Evolutionary conservation across 1,139 yeast species (phyloP), one percentile per base, ranked within the genome.

Genomic region (Scheffersomyces lignicola): DNA sequence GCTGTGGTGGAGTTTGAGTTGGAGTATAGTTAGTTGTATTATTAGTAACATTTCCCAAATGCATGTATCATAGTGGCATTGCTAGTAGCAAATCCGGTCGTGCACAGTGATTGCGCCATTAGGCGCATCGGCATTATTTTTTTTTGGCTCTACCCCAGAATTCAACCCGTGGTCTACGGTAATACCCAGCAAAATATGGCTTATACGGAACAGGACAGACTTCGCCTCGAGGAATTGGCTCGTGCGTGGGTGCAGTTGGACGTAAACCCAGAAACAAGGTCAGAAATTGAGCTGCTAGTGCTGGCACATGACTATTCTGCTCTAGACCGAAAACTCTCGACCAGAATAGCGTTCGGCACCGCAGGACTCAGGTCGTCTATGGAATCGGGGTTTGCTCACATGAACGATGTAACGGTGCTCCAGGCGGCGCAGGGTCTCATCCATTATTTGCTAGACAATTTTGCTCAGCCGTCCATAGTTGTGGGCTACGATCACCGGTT

Each of bases 351-450:
- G n/a, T 89, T 89, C 59, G 97, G 97, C 0, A 89, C 97, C 0
- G 96, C 97, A 2, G 97, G 97, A 0, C 71, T 92, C 35, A 65
- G 98, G 21, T 79, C 95, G 3, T 67, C 73, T 18, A 89, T 92
- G 96, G 89, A 81, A 44, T 88, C 96, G 0, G 97, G 97, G 0
- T 90, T 85, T 55, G 76, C 80, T 34, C 76, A 89, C 47, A 85
- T 92, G 94, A 92, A 92, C 56, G 86, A 84, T 44, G 83, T 92
- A 9, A 89, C 97, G 0, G 85, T 92, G 1, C 55, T 87, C 29
- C 97, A 90, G 59, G 94, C 97, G 0, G 81, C 97, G 0, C 97
- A 90, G 52, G 98, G 97, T 0, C 66, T 92, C 21, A 85, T 95
- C 0, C 62, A 63, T 36, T 87, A 85, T 55, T 63, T 85, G 17